A percentile compares a stretch with the other conserved stretches of the same genome.
phyloP scores from a whole-genome alignment of 1,284 basidiomycete species.

The Agaricales sp. region DNA sequence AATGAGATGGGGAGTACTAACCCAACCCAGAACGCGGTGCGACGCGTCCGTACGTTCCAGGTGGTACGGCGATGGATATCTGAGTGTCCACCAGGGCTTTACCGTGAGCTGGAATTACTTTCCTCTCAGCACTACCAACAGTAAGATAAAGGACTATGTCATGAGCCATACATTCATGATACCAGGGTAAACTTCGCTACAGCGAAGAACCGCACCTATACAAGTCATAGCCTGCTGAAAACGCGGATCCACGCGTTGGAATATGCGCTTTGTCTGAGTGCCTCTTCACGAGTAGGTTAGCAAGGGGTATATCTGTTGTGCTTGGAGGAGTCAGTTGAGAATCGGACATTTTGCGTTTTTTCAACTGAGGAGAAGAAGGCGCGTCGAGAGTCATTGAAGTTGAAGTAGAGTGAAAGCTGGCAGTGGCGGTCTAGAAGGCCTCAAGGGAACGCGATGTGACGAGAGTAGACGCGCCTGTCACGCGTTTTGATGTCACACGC shows the following conservation, averaged over 20 bases:
- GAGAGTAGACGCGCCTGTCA: no score
- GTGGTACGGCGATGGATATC: slow-evolving; percentile 85
- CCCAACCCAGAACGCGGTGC: slow-evolving; percentile 92
- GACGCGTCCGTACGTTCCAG: slow-evolving; percentile 91
- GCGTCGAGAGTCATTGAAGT: slow-evolving; percentile 1
- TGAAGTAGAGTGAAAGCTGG: neutral
- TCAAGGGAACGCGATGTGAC: no score
- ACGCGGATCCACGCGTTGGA: slow-evolving; percentile 79
- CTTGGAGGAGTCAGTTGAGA: slow-evolving; percentile 12
- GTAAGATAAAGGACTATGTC: neutral
- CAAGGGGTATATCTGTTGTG: slow-evolving; percentile 18
- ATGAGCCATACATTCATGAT: neutral
- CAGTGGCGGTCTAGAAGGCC: no score
- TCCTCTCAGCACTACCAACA: slow-evolving; percentile 59
- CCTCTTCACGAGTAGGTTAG: slow-evolving; percentile 75
- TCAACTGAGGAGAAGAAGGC: slow-evolving; percentile 23
- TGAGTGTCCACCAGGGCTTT: slow-evolving; percentile 89
- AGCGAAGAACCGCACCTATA: slow-evolving; percentile 52
- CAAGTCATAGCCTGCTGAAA: slow-evolving; percentile 91
- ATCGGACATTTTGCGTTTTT: slow-evolving; percentile 48
- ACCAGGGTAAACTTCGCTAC: slow-evolving; percentile 11
- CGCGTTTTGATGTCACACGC: no score
- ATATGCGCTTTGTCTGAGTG: slow-evolving; percentile 75
- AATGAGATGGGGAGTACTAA: slow-evolving; percentile 19
- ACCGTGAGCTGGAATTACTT: slow-evolving; percentile 72